Conservation (phyloP, 768 basidiomycete species). For the Tulasnella sp. region DNA sequence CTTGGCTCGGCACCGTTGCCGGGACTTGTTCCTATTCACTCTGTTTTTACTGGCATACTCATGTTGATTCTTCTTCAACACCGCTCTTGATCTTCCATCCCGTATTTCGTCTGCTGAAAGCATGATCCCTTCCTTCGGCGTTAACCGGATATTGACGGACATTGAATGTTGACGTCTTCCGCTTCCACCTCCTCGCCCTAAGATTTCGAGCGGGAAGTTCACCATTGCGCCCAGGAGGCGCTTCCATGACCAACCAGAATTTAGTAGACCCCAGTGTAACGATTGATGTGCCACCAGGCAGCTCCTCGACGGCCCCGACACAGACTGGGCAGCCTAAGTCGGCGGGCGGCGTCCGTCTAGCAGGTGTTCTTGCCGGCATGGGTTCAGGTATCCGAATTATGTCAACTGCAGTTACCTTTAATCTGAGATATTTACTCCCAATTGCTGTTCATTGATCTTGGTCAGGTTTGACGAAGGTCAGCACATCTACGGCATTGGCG, state of each 20-base stretch:
- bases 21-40: not conserved
- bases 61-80: too few species aligned
- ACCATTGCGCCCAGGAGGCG: not conserved
- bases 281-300: not conserved
- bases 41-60: too few species aligned
- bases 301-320: not conserved
- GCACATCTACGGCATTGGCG: not conserved
- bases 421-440: not conserved
- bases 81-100: too few species aligned
- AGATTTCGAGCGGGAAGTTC: not conserved
- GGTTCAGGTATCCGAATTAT: constrained; percentile 13
- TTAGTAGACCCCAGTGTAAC: not conserved
- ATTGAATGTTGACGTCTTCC: not conserved
- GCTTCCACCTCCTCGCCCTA: not conserved
- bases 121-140: not conserved
- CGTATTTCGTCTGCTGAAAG: too few species aligned
- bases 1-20: too few species aligned
- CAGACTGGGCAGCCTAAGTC: not conserved
- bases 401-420: not conserved
- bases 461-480: constrained; percentile 16
- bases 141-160: not conserved
- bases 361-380: constrained; percentile 16
- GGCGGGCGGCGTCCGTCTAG: not conserved
- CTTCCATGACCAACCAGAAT: not conserved
- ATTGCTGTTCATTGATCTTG: not conserved